Conservation (phyloP, 2,329 filamentous ascomycete species). For the Fusarium siculi region DNA sequence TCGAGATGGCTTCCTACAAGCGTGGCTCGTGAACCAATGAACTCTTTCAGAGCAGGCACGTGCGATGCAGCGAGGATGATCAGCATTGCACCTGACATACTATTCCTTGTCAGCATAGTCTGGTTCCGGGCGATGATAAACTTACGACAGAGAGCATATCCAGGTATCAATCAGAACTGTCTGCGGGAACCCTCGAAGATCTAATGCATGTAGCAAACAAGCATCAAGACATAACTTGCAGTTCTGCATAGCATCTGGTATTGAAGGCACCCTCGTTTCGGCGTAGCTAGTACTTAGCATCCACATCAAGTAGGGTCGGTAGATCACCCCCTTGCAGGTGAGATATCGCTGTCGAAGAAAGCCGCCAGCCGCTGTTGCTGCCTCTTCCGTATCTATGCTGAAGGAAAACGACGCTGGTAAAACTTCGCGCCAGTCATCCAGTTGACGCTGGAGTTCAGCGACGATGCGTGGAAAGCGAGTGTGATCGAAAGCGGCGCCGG, state of each 20-base stretch:
- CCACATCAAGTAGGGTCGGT: constrained; percentile 63
- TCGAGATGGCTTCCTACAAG: constrained; percentile 55
- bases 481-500: constrained; percentile 57
- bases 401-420: constrained; percentile 57
- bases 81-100: constrained; percentile 62
- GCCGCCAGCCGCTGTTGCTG: constrained; percentile 55
- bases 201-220: constrained; percentile 60
- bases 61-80: constrained; percentile 58
- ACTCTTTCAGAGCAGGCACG: constrained; percentile 50
- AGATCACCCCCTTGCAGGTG: constrained; percentile 63
- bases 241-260: constrained; percentile 51
- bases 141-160: constrained; percentile 65
- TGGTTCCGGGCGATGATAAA: background rate
- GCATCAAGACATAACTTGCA: constrained; percentile 60
- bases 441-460: constrained; percentile 59
- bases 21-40: constrained; percentile 53
- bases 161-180: constrained; percentile 64
- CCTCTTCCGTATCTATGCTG: constrained; percentile 45
- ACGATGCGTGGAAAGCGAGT: constrained; percentile 60
- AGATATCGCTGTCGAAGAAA: constrained; percentile 63
- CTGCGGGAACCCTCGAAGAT: constrained; percentile 59
- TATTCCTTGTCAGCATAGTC: constrained; percentile 15
- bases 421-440: constrained; percentile 61
- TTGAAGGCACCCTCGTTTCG: constrained; percentile 41
- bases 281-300: constrained; percentile 53